A percentile compares a stretch with the other conserved stretches of the same genome.
These are phyloP conservation scores for Salix caprea DNA, from an alignment of 345 rosid species.

Conservation along the genomic window DNA sequence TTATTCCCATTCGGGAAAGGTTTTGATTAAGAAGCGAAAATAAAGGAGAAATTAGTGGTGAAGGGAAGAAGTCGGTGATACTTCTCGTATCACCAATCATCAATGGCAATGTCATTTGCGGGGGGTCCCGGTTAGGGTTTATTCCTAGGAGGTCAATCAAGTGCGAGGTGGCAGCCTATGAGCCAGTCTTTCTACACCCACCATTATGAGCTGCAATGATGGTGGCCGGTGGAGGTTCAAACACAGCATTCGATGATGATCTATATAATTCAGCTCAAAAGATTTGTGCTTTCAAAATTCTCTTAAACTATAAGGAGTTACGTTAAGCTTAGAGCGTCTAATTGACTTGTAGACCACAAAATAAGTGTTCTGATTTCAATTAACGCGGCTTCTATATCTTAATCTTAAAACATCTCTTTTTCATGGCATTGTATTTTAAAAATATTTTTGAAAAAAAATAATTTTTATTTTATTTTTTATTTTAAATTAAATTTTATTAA, in stretches of 20 bases:
- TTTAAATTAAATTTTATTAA: too few relatives aligned
- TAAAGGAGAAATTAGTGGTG: conserved; percentile 34
- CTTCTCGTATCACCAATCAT: not conserved
- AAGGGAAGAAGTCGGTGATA: conserved; percentile 22
- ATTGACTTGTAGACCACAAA: conserved; percentile 11
- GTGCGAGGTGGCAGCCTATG: conserved; percentile 26
- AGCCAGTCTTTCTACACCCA: conserved; percentile 18
- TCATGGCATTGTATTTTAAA: too few relatives aligned
- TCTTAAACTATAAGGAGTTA: not conserved
- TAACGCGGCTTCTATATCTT: not conserved
- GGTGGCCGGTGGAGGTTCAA: conserved; percentile 18
- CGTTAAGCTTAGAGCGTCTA: not conserved
- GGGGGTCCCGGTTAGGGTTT: not conserved
- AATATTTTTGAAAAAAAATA: too few relatives aligned
- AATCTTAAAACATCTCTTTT: too few relatives aligned
- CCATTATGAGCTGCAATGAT: conserved; percentile 24
- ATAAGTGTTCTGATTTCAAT: not conserved
- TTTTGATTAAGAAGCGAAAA: conserved; percentile 5
- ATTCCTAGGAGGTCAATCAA: conserved; percentile 12
- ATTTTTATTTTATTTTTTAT: too few relatives aligned
- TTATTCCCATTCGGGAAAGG: conserved; percentile 40
- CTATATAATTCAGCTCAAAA: conserved; percentile 6
- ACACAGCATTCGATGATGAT: conserved; percentile 20
- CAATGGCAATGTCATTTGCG: not conserved
- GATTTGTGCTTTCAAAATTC: conserved; percentile 24